Evolutionary conservation across 306 rosid genomes (phyloP).

Genomic region (Mimosa bimucronata): DNA sequence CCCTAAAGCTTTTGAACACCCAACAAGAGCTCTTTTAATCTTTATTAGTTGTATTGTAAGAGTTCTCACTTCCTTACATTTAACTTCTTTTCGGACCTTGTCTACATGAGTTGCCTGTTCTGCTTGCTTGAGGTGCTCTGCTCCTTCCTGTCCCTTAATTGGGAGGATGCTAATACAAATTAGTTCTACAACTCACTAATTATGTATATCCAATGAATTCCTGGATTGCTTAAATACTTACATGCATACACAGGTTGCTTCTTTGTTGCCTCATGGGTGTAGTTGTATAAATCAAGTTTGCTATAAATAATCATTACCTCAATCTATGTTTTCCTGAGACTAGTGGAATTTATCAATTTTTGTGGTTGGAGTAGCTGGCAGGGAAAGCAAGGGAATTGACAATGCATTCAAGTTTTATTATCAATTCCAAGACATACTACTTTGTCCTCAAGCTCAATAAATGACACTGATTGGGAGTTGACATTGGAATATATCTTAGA

Average conservation of each 20-base stretch:
- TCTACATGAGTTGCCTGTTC: background rate
- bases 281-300: slow-evolving; percentile 39
- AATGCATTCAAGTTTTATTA: too few relatives aligned
- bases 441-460: too few relatives aligned
- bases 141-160: background rate
- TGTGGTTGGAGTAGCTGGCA: too few relatives aligned
- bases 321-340: too few relatives aligned
- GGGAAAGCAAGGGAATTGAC: too few relatives aligned
- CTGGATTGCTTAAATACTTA: background rate
- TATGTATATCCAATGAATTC: background rate
- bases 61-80: background rate
- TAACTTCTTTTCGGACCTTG: background rate
- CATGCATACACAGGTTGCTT: background rate
- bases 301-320: too few relatives aligned
- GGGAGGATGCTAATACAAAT: background rate
- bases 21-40: background rate
- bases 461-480: too few relatives aligned
- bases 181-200: background rate
- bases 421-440: too few relatives aligned
- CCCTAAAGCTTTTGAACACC: background rate
- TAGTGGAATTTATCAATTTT: too few relatives aligned
- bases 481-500: too few relatives aligned
- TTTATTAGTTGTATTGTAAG: background rate
- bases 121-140: background rate
- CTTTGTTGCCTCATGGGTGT: slow-evolving; percentile 27